A percentile compares a stretch with the other conserved stretches of the same genome.
Evolutionary conservation across 225 moss, liverwort and hornwort genomes (phyloP).

Genomic region (Marchantia paleacea): DNA sequence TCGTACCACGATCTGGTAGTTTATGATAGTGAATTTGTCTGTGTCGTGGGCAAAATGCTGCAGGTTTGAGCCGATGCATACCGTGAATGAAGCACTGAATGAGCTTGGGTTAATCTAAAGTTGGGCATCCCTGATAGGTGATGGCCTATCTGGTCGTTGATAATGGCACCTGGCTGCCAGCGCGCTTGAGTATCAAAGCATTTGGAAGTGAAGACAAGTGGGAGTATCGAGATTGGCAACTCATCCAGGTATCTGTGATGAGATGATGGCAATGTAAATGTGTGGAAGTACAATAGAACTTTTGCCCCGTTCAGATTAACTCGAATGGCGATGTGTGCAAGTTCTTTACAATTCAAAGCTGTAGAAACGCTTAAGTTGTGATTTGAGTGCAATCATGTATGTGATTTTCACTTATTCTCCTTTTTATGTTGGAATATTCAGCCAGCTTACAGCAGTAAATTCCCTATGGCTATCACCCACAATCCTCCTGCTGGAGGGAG

Average conservation of each 20-base stretch:
- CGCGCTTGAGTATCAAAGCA: slow-evolving; percentile 67
- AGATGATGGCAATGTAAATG: neutral
- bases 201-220: slow-evolving; percentile 89
- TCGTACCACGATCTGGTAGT: slow-evolving; percentile 14
- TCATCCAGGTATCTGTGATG: slow-evolving; percentile 45
- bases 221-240: slow-evolving; percentile 74
- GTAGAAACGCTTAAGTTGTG: neutral
- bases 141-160: slow-evolving; percentile 79
- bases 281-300: neutral
- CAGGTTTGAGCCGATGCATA: slow-evolving; percentile 36
- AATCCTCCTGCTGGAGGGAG: slow-evolving; percentile 46
- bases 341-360: neutral
- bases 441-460: slow-evolving; percentile 26
- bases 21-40: slow-evolving; percentile 31
- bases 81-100: slow-evolving; percentile 29
- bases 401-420: neutral
- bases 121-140: slow-evolving; percentile 59
- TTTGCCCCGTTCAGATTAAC: neutral
- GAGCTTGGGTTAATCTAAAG: slow-evolving; percentile 38
- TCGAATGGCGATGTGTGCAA: neutral
- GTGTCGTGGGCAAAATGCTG: slow-evolving; percentile 34
- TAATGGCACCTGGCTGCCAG: slow-evolving; percentile 60
- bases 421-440: slow-evolving; percentile 10
- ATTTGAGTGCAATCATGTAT: neutral
- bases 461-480: slow-evolving; percentile 35